Evolutionary conservation across 305 asterid genomes (phyloP).

Genomic region (Fraxinus sp.): DNA sequence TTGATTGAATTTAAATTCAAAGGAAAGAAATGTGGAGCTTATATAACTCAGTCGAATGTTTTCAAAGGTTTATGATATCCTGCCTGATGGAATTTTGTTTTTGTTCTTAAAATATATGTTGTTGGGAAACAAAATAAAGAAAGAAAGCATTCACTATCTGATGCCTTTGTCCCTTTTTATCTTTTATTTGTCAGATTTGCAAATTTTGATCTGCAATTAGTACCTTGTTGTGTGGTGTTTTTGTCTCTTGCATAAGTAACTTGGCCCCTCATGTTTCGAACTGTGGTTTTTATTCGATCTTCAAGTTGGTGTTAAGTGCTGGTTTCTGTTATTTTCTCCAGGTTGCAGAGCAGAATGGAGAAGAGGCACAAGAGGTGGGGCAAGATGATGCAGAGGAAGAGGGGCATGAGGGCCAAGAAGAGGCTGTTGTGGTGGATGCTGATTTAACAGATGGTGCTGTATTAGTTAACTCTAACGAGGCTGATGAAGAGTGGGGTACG

Average conservation of each 20-base stretch:
- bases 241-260: not conserved
- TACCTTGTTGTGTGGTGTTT: not conserved
- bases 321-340: constrained; percentile 7
- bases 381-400: constrained; percentile 43
- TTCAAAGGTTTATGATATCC: not conserved
- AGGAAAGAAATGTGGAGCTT: not conserved
- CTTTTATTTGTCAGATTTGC: not conserved
- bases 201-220: not conserved
- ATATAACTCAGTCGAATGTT: not conserved
- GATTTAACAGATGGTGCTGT: constrained; percentile 85
- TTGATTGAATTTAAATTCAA: not conserved
- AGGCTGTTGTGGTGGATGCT: constrained; percentile 75
- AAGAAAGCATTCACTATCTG: not conserved
- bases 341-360: constrained; percentile 60
- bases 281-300: not conserved
- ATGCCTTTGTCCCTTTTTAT: not conserved
- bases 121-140: not conserved
- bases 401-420: constrained; percentile 64
- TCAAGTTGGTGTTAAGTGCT: constrained; percentile 20
- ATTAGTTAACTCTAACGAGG: constrained; percentile 75
- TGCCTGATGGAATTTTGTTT: not conserved
- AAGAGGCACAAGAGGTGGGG: constrained; percentile 46
- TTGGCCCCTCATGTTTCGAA: not conserved
- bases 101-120: not conserved
- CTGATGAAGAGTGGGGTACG: constrained; percentile 94